A percentile compares a stretch with the other conserved stretches of the same genome.
phyloP scores from a whole-genome alignment of 2,329 filamentous ascomycete species.

The Monascus ruber region DNA sequence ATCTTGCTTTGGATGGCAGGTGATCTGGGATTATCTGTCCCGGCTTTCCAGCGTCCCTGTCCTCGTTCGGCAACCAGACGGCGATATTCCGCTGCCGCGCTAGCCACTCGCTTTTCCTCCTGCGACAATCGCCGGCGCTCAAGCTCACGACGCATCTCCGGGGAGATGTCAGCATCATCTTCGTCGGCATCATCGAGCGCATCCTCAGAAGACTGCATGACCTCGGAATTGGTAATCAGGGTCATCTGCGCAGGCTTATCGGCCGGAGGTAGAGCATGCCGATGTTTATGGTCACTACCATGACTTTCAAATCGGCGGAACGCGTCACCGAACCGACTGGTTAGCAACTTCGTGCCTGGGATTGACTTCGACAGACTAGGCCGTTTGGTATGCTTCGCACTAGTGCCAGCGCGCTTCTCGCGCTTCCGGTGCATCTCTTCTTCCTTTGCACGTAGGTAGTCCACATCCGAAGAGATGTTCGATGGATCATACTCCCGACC shows the following conservation, averaged over 20 bases:
- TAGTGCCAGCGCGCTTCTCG: slow-evolving; percentile 45
- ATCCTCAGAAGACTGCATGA: slow-evolving; percentile 50
- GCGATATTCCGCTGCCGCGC: slow-evolving; percentile 79
- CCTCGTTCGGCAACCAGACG: slow-evolving; percentile 57
- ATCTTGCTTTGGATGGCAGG: slow-evolving; percentile 88
- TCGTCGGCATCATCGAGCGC: slow-evolving; percentile 34
- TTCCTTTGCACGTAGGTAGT: slow-evolving; percentile 65
- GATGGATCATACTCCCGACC: slow-evolving; percentile 29
- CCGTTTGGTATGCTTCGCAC: slow-evolving; percentile 56
- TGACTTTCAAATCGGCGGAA: slow-evolving; percentile 76
- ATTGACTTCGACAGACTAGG: slow-evolving; percentile 59
- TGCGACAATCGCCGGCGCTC: slow-evolving; percentile 71
- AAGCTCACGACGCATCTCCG: slow-evolving; percentile 80
- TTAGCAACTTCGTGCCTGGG: slow-evolving; percentile 69
- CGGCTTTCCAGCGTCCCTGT: slow-evolving; percentile 34
- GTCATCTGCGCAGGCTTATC: slow-evolving; percentile 42
- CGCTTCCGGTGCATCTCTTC: slow-evolving; percentile 48
- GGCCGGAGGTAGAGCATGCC: slow-evolving; percentile 30
- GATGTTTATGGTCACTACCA: slow-evolving; percentile 28
- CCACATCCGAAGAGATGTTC: slow-evolving; percentile 67
- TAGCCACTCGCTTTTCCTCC: slow-evolving; percentile 82
- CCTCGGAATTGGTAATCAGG: slow-evolving; percentile 66
- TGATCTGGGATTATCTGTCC: slow-evolving; percentile 50
- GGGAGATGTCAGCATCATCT: slow-evolving; percentile 61
- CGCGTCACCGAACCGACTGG: slow-evolving; percentile 81